Percentiles rank a stretch among this genome's conserved stretches.
phyloP scores from a whole-genome alignment of 345 rosid species.

The Erucastrum elatum region DNA sequence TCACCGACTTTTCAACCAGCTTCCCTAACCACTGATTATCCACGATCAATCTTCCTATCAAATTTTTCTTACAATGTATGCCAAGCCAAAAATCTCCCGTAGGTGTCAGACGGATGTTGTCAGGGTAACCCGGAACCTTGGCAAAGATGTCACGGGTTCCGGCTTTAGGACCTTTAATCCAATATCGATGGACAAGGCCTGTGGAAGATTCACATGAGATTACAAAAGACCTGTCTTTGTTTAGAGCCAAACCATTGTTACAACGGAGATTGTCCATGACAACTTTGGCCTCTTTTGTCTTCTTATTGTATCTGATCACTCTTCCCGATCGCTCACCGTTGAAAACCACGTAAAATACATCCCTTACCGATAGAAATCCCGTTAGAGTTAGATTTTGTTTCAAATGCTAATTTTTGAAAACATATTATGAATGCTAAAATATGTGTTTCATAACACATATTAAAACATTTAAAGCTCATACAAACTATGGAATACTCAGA shows the following conservation, averaged over 20 bases:
- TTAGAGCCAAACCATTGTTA: conserved; percentile 67
- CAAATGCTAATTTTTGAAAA: background rate
- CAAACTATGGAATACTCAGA: background rate
- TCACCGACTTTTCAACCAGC: conserved; percentile 23
- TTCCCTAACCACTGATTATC: conserved; percentile 43
- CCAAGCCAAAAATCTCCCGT: conserved; percentile 31
- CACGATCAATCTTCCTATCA: conserved; percentile 29
- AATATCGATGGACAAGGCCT: conserved; percentile 39
- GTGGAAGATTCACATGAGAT: conserved; percentile 48
- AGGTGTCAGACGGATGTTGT: conserved; percentile 27
- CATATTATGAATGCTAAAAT: background rate
- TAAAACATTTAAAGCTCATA: background rate
- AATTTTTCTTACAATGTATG: background rate
- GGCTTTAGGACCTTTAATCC: conserved; percentile 48
- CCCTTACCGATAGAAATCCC: background rate
- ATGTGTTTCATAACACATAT: background rate
- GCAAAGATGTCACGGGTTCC: conserved; percentile 32
- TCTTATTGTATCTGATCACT: conserved; percentile 24
- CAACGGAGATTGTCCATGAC: conserved; percentile 39
- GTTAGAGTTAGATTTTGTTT: background rate
- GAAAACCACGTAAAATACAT: background rate
- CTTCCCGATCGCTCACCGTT: conserved; percentile 19
- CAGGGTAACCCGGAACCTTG: conserved; percentile 14
- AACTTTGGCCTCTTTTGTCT: conserved; percentile 13
- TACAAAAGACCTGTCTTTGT: conserved; percentile 56